phyloP scores from a whole-genome alignment of 2,329 filamentous ascomycete genomes.

The Talaromyces rugulosus region DNA sequence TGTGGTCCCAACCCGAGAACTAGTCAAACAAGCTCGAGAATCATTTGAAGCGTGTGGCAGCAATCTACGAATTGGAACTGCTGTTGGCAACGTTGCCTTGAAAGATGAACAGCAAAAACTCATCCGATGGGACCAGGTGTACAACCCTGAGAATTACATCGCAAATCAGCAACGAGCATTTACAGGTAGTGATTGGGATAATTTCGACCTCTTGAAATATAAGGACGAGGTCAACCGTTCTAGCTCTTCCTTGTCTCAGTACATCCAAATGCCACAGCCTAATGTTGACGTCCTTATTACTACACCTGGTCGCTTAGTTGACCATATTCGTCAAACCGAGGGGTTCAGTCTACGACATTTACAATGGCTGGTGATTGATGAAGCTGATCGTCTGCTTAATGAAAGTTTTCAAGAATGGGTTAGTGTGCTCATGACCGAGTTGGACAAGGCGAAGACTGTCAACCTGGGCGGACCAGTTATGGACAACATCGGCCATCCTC shows the following conservation, averaged over 20 bases:
- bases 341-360: conserved; percentile 76
- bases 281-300: conserved; percentile 85
- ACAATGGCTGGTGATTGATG: conserved; percentile 86
- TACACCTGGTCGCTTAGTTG: conserved; percentile 86
- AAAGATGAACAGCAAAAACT: conserved; percentile 59
- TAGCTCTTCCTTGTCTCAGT: conserved; percentile 49
- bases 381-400: conserved; percentile 85
- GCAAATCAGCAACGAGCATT: conserved; percentile 40
- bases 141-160: conserved; percentile 61
- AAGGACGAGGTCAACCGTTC: conserved; percentile 39
- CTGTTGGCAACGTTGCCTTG: conserved; percentile 75
- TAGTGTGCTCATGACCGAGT: conserved; percentile 58
- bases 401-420: conserved; percentile 94
- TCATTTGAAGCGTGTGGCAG: conserved; percentile 70
- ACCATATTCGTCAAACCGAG: conserved; percentile 78
- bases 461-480: conserved; percentile 35
- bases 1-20: conserved; percentile 83
- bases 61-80: conserved; percentile 72
- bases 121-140: conserved; percentile 62
- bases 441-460: conserved; percentile 54
- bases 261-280: conserved; percentile 63
- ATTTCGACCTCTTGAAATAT: conserved; percentile 44
- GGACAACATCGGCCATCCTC: conserved; percentile 33
- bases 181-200: conserved; percentile 43
- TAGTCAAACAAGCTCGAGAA: conserved; percentile 80